phyloP scores from a whole-genome alignment of 2,329 filamentous ascomycete genomes.

The Neopestalotiopsis sp. region DNA sequence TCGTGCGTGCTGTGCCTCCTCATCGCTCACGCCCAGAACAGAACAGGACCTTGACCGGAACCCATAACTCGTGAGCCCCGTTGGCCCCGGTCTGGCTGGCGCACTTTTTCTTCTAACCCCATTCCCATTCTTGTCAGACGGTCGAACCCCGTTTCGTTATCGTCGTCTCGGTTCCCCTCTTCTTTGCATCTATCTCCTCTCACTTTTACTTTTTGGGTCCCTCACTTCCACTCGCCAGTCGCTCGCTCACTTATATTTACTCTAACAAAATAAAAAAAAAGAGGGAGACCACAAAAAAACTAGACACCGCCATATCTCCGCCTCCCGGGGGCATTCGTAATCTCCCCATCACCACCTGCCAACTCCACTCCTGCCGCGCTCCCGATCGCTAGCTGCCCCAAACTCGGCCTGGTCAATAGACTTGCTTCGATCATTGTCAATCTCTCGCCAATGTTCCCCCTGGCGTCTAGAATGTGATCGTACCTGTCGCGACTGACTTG shows the following conservation, averaged over 20 bases:
- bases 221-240: neutral
- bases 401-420: conserved; percentile 12
- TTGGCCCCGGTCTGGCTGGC: neutral
- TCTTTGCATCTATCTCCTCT: neutral
- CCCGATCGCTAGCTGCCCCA: conserved; percentile 5
- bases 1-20: conserved; percentile 15
- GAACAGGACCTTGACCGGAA: too few species aligned
- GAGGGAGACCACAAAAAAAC: neutral
- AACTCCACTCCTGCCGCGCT: conserved; percentile 17
- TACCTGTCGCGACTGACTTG: neutral
- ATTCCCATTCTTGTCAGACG: conserved; percentile 4
- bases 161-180: conserved; percentile 6
- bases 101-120: neutral
- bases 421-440: conserved; percentile 8
- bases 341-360: conserved; percentile 14
- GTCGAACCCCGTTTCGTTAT: conserved; percentile 9
- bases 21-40: neutral
- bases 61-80: neutral
- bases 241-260: neutral
- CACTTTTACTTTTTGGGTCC: neutral
- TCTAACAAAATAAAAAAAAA: too few species aligned
- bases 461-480: conserved; percentile 4
- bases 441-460: conserved; percentile 4
- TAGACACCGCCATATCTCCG: conserved; percentile 13
- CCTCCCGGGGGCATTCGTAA: conserved; percentile 14